A percentile compares a stretch with the other conserved stretches of the same genome.
Evolutionary conservation across 176 grass and related monocot genomes (phyloP).

Genomic region (Hsuehochloa calcarea): DNA sequence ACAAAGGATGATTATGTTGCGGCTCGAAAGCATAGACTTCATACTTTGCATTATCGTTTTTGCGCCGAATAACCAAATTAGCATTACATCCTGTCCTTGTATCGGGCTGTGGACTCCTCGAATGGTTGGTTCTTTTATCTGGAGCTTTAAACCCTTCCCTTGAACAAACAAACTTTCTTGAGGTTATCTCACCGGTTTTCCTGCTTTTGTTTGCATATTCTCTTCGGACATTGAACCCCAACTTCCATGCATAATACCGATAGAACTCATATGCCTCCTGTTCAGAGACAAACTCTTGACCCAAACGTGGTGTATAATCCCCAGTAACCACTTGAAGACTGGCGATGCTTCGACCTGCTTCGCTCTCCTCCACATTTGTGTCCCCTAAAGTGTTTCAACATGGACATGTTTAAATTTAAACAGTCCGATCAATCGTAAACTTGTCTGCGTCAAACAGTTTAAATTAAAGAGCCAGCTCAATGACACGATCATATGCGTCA

Average conservation of each 20-base stretch:
- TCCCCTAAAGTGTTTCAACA: not conserved
- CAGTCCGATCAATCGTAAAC: not conserved
- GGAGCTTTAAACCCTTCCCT: slow-evolving; percentile 53
- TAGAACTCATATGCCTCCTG: slow-evolving; percentile 56
- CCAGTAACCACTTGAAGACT: not conserved
- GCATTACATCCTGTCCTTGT: slow-evolving; percentile 59
- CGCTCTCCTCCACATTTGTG: not conserved
- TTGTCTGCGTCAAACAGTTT: not conserved
- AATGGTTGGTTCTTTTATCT: slow-evolving; percentile 52
- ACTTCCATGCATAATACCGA: slow-evolving; percentile 47
- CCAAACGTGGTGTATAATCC: slow-evolving; percentile 26
- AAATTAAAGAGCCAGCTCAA: not conserved
- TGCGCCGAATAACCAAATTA: slow-evolving; percentile 51
- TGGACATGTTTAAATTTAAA: not conserved
- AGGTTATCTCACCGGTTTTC: slow-evolving; percentile 49
- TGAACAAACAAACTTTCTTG: slow-evolving; percentile 53
- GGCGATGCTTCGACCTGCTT: not conserved
- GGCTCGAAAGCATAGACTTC: slow-evolving; percentile 44
- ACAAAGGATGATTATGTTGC: slow-evolving; percentile 52
- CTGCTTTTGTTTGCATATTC: slow-evolving; percentile 55
- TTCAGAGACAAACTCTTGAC: slow-evolving; percentile 51
- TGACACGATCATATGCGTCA: not conserved
- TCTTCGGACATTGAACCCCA: slow-evolving; percentile 49
- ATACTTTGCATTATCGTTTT: slow-evolving; percentile 40
- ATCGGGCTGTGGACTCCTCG: slow-evolving; percentile 50